A percentile compares a stretch with the other conserved stretches of the same genome.
Conservation (phyloP, 2,329 filamentous ascomycete genomes). For the Dothideomycetes sp. region DNA sequence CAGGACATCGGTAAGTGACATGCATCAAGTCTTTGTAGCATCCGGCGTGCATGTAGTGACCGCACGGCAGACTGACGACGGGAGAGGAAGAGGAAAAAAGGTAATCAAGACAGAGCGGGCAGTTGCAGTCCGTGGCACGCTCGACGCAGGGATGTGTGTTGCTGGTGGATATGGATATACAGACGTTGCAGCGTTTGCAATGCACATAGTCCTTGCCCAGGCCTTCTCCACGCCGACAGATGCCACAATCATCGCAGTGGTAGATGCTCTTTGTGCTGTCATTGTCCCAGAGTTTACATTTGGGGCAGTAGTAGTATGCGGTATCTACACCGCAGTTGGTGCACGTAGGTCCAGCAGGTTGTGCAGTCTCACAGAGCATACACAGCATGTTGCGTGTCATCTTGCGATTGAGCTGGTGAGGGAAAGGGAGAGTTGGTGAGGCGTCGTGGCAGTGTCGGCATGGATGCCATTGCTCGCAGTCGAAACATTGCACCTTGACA, state of each 20-base stretch:
- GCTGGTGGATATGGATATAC: slow-evolving; percentile 80
- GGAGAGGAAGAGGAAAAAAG: slow-evolving; percentile 85
- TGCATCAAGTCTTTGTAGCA: slow-evolving; percentile 86
- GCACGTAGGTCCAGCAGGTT: slow-evolving; percentile 72
- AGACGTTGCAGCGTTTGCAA: slow-evolving; percentile 95
- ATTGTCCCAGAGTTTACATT: slow-evolving; percentile 97
- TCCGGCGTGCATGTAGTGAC: slow-evolving; percentile 85
- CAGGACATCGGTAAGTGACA: slow-evolving; percentile 88
- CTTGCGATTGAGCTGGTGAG: slow-evolving; percentile 57
- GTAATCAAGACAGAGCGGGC: slow-evolving; percentile 92
- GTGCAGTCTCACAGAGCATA: slow-evolving; percentile 84
- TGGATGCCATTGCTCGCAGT: slow-evolving; percentile 85
- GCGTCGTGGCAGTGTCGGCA: slow-evolving; percentile 96
- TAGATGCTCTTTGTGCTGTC: slow-evolving; percentile 86
- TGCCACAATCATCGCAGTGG: slow-evolving; percentile 91
- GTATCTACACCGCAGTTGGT: slow-evolving; percentile 64
- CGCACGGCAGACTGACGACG: slow-evolving; percentile 90
- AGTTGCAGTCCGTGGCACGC: slow-evolving; percentile 86
- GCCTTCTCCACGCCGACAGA: slow-evolving; percentile 82
- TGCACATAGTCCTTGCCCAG: slow-evolving; percentile 96
- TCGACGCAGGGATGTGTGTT: slow-evolving; percentile 89
- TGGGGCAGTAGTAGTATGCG: slow-evolving; percentile 84
- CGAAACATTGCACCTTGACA: slow-evolving; percentile 87
- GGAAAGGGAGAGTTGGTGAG: slow-evolving; percentile 48
- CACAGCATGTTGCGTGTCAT: slow-evolving; percentile 94